Evolutionary conservation across 176 grass and related monocot species (phyloP).

Genomic region (Eleusine indica): DNA sequence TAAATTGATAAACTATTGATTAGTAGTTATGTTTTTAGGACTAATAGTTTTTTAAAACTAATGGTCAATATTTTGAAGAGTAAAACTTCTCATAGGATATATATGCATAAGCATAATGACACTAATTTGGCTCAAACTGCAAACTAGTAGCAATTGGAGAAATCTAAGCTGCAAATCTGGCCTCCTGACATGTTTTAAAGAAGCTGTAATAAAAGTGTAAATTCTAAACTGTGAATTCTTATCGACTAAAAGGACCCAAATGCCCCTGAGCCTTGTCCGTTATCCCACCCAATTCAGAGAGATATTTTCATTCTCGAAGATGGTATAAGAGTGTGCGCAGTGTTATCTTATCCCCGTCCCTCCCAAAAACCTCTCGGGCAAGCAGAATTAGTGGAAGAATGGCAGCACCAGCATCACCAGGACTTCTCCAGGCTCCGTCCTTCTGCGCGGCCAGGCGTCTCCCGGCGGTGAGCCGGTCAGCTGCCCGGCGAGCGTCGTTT

Average conservation of each 20-base stretch:
- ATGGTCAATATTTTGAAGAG: too few species aligned
- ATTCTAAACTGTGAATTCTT: background rate
- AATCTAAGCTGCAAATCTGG: background rate
- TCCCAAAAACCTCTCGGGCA: background rate
- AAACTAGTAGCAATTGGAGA: background rate
- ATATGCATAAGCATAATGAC: too few species aligned
- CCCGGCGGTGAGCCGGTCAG: background rate
- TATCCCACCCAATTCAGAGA: background rate
- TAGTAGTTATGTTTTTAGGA: too few species aligned
- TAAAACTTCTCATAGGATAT: too few species aligned
- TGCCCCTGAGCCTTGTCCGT: background rate
- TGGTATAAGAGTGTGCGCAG: constrained; percentile 18
- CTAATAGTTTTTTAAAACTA: too few species aligned
- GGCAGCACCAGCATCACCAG: constrained; percentile 44
- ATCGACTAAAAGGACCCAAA: background rate
- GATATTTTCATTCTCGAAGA: constrained; percentile 25
- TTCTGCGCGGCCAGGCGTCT: constrained; percentile 30
- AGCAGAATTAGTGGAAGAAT: constrained; percentile 15
- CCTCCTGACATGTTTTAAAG: background rate
- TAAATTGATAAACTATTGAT: too few species aligned
- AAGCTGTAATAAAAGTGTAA: background rate
- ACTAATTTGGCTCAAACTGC: background rate
- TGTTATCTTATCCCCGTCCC: constrained; percentile 41
- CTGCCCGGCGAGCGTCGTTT: constrained; percentile 37
- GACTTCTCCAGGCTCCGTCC: constrained; percentile 50